Evolutionary conservation across 495 filamentous ascomycete genomes (phyloP).

Genomic region (Hypoxylon intermedium): DNA sequence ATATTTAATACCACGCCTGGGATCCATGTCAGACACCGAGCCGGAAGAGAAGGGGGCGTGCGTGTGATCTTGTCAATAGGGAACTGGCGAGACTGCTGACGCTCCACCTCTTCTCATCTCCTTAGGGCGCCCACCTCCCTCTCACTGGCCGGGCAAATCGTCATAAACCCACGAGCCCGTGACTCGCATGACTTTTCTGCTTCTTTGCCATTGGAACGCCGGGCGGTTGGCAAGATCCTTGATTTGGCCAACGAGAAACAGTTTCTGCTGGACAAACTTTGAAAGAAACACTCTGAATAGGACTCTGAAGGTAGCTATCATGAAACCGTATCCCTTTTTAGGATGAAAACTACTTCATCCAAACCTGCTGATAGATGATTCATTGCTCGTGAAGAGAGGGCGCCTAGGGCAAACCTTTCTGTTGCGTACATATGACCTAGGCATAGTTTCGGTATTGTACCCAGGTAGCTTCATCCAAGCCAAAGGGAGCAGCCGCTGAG

Average conservation of each 20-base stretch:
- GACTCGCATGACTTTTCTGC: constrained; percentile 47
- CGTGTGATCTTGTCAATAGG: constrained; percentile 38
- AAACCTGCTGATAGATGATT: constrained; percentile 15
- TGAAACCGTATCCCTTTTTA: constrained; percentile 12
- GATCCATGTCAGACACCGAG: constrained; percentile 34
- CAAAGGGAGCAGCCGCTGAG: too few relatives aligned
- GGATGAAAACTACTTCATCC: constrained; percentile 11
- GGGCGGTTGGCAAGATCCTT: constrained; percentile 39
- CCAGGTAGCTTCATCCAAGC: too few relatives aligned
- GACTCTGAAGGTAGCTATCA: not conserved
- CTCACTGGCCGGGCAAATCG: constrained; percentile 42
- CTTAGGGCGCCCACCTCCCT: constrained; percentile 32
- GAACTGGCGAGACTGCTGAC: constrained; percentile 36
- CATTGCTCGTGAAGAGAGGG: constrained; percentile 4
- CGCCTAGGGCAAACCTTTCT: constrained; percentile 16
- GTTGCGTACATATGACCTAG: too few relatives aligned
- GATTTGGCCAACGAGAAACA: constrained; percentile 32
- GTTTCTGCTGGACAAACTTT: constrained; percentile 8
- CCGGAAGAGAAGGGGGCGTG: constrained; percentile 34
- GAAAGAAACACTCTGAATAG: too few relatives aligned
- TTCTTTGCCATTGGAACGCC: constrained; percentile 36
- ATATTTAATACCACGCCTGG: constrained; percentile 44
- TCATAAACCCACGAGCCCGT: constrained; percentile 50
- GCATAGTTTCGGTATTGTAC: too few relatives aligned
- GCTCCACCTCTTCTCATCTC: constrained; percentile 38